A percentile compares a stretch with the other conserved stretches of the same genome.
These are phyloP conservation scores for Fusarium neocosmosporiellum DNA, from an alignment of 2,329 filamentous ascomycete species.

Conservation along the genomic window DNA sequence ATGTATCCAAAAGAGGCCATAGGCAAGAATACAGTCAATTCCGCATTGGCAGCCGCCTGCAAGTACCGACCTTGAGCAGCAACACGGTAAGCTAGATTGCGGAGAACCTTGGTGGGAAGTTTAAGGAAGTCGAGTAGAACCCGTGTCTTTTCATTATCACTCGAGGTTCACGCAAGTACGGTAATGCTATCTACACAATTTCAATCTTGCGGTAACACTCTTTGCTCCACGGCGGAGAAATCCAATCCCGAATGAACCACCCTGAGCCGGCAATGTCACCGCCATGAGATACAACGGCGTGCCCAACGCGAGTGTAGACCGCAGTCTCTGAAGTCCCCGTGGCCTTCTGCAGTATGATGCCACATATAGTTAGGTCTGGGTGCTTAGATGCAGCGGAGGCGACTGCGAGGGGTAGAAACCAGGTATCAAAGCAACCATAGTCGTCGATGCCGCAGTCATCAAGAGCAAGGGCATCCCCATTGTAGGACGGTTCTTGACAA, in stretches of 20 bases:
- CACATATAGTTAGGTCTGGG: neutral
- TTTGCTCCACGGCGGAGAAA: neutral
- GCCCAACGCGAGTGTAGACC: neutral
- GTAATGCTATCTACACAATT: neutral
- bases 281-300: neutral
- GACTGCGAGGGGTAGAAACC: neutral
- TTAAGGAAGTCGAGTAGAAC: no score
- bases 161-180: neutral
- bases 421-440: neutral
- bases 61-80: no score
- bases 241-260: neutral
- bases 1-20: no score
- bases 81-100: neutral
- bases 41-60: no score
- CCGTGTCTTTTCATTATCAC: no score
- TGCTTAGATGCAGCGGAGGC: accelerated
- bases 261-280: neutral
- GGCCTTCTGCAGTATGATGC: neutral
- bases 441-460: neutral
- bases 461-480: neutral
- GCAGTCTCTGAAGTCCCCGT: no score
- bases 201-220: neutral
- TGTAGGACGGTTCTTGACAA: accelerated
- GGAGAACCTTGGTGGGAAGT: no score
- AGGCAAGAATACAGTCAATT: no score